Evolutionary conservation across 1,139 yeast genomes (phyloP), one percentile per base, ranked within the genome.

Genomic region (Debaryomyces singareniensis): DNA sequence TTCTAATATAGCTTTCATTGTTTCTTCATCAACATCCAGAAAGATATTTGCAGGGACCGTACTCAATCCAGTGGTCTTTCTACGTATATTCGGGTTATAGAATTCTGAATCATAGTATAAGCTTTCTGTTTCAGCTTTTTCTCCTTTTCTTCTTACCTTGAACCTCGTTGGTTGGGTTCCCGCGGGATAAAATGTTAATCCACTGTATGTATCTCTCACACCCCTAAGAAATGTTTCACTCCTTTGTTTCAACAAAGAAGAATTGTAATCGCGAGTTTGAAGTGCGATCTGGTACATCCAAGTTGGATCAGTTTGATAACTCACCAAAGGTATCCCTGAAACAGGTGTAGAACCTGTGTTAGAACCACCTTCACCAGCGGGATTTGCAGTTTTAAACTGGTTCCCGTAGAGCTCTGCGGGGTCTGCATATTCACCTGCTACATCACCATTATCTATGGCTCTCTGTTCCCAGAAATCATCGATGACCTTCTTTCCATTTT

Each of bases 391-490:
- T 32, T 43, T 44, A 16, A 40, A 43, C 32, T 39, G 39, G 22
- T 44, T 46, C 24, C 36, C 46, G 34, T 49, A 52, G 20, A 54
- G 45, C 35, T 80, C 86, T 15, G 70, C 73, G 1, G 87, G 89
- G 42, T 82, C 86, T 0, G 95, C 96, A 26, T 78, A 65, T 32
- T 83, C 84, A 12, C 95, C 96, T 30, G 78, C 75, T n/a, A 73
- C 70, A 30, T 71, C 81, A 18, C 96, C 96, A 24, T 70, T 69
- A 24, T 70, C 78, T 27, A 76, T 68, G 2, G 93, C 80, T 41
- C 68, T 71, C 29, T 74, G 75, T 40, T 83, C 95, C 69, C 93
- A 86, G 51, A 89, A 91, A 53, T 91, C 99, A 55, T 91, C 99
- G 20, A 63, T 67, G 20, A 85, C 82, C 40, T 83, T 76, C 39